Conservation (phyloP, 2,329 filamentous ascomycete genomes). For the Fusarium luffae region DNA sequence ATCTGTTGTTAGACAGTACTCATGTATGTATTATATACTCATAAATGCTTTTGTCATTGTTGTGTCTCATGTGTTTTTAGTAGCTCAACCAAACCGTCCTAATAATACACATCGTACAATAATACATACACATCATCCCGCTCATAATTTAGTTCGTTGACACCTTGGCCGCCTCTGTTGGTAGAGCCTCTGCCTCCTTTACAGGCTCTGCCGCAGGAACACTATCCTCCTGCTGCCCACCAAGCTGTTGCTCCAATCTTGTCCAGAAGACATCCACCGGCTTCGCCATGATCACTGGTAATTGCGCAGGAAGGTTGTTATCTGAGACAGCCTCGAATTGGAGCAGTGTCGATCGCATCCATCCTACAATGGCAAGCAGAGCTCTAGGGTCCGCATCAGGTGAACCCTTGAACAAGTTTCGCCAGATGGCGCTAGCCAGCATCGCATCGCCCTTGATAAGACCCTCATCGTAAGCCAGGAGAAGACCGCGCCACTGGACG, state of each 20-base stretch:
- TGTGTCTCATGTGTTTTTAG: slow-evolving; percentile 1
- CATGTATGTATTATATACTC: neutral
- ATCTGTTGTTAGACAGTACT: neutral
- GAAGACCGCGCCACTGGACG: slow-evolving; percentile 88
- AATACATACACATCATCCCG: slow-evolving; percentile 41
- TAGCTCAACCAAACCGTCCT: slow-evolving; percentile 2
- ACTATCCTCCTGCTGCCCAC: slow-evolving; percentile 46
- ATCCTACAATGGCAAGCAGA: slow-evolving; percentile 66
- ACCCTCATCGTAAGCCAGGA: slow-evolving; percentile 87
- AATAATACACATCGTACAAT: slow-evolving; percentile 8
- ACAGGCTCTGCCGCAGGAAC: slow-evolving; percentile 31
- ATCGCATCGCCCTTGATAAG: slow-evolving; percentile 80
- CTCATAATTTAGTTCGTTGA: slow-evolving; percentile 33
- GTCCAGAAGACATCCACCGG: slow-evolving; percentile 59
- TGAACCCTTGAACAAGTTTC: slow-evolving; percentile 86
- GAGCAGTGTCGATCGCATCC: slow-evolving; percentile 63
- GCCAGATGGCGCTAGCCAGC: slow-evolving; percentile 86
- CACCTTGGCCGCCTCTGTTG: slow-evolving; percentile 31
- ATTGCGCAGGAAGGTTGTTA: slow-evolving; percentile 50
- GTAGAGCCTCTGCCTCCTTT: slow-evolving; percentile 21
- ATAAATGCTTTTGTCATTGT: neutral
- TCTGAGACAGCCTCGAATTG: slow-evolving; percentile 64
- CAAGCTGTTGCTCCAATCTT: slow-evolving; percentile 55
- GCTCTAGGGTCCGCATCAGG: slow-evolving; percentile 62
- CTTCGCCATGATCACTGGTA: slow-evolving; percentile 50